Evolutionary conservation across 345 rosid species (phyloP).

Genomic region (Salix arbutifolia): DNA sequence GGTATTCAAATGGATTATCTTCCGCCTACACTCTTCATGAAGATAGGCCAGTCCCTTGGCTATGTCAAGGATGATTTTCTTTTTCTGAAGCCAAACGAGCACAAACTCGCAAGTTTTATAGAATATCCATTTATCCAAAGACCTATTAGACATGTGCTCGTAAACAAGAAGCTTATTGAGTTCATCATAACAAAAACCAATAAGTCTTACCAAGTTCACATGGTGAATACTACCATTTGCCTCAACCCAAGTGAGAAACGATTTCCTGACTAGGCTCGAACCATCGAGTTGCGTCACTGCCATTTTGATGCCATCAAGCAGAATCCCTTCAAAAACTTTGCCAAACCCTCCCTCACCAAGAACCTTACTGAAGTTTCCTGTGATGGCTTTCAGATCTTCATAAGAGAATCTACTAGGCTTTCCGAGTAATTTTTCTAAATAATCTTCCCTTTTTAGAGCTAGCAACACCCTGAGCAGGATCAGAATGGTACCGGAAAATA

Average conservation of each 20-base stretch:
- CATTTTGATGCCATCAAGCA: conserved; percentile 1
- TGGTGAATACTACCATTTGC: conserved; percentile 12
- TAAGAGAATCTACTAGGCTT: conserved; percentile 8
- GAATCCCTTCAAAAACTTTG: conserved; percentile 11
- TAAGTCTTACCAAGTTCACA: conserved; percentile 8
- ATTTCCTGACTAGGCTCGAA: neutral
- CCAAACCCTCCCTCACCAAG: conserved; percentile 17
- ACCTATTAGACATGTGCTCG: conserved; percentile 12
- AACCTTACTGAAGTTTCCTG: conserved; percentile 1
- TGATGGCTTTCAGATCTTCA: neutral
- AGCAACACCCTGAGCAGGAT: neutral
- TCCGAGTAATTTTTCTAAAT: neutral
- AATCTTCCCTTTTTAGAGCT: neutral
- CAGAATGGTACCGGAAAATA: conserved; percentile 1
- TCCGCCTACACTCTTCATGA: conserved; percentile 19
- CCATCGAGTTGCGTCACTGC: conserved; percentile 8
- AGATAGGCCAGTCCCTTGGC: conserved; percentile 20
- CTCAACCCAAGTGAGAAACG: conserved; percentile 12
- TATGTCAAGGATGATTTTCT: conserved; percentile 1
- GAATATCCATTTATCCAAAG: conserved; percentile 18
- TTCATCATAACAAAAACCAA: conserved; percentile 23
- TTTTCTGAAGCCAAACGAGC: conserved; percentile 14
- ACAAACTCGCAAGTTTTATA: neutral
- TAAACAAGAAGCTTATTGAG: conserved; percentile 5
- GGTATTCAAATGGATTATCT: conserved; percentile 18